Evolutionary conservation across 345 rosid species (phyloP).

Genomic region (Conringia planisiliqua): DNA sequence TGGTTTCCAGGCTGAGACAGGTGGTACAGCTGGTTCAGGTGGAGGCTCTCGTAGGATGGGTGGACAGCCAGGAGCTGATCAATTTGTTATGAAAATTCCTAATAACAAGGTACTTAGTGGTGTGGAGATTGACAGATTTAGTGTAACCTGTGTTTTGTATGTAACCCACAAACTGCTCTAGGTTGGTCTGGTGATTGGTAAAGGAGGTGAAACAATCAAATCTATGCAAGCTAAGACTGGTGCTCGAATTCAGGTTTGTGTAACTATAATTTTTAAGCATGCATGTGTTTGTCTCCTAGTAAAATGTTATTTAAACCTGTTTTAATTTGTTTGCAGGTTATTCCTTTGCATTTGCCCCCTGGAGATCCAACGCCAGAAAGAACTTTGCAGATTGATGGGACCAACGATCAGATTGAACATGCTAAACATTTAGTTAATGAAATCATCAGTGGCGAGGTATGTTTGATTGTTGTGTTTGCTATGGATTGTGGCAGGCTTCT

Average conservation of each 20-base stretch:
- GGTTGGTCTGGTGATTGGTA: constrained; percentile 99
- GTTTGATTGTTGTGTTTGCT: constrained; percentile 33
- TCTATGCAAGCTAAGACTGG: constrained; percentile 89
- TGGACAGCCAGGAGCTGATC: constrained; percentile 77
- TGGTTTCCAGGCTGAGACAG: constrained; percentile 75
- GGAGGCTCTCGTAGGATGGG: constrained; percentile 66
- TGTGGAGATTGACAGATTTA: constrained; percentile 2
- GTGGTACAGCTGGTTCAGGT: constrained; percentile 62
- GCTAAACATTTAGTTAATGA: constrained; percentile 91
- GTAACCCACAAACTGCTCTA: constrained; percentile 38
- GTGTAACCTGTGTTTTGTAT: constrained; percentile 14
- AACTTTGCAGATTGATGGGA: constrained; percentile 87
- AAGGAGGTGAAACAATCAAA: constrained; percentile 98
- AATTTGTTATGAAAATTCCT: constrained; percentile 68
- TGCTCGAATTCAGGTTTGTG: constrained; percentile 94
- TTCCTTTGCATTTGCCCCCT: constrained; percentile 95
- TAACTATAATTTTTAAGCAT: background rate
- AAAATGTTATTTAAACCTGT: background rate
- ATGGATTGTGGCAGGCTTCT: constrained; percentile 28
- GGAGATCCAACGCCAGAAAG: constrained; percentile 82
- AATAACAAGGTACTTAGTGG: constrained; percentile 72
- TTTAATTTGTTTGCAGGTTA: constrained; percentile 49
- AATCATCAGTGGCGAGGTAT: constrained; percentile 94
- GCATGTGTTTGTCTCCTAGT: background rate
- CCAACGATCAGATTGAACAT: constrained; percentile 78